Evolutionary conservation across 164 flowering plant genomes (phyloP), one percentile per base, ranked within the genome.

Genomic region (Nymphaea colorata): DNA sequence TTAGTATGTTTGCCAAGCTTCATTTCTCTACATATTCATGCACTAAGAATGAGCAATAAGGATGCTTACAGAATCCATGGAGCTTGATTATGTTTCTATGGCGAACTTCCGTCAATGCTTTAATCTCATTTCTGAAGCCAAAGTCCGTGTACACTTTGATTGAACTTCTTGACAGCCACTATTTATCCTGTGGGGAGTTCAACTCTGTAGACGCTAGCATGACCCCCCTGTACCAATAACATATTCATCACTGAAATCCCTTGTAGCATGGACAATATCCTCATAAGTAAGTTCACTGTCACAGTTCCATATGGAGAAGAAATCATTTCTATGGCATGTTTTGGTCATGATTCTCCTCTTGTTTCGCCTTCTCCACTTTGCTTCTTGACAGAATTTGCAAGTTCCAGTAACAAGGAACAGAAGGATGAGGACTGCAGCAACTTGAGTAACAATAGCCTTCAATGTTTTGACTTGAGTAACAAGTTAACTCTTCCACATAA

Each of bases 51-150:
- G 78, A 66, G 61, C n/a, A 61, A 0, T 78, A 78, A 4, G 63
- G 53, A 44, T 65, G 69, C 6, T 84, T 78, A 65, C 90, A 87
- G 66, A 71, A 89, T 14, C 90, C 95, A 66, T 76, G 68, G 8
- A 85, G 79, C 78, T 84, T 87, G 57, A 89, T 79, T n/a, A 89
- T 83, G 55, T 89, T 89, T 18, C 87, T 72, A 76, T 89, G 95
- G 45, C 86, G 67, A 2, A 79, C 69, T 55, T 83, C 80, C 15
- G 88, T 86, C 59, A 88, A 51, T 4, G 76, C 61, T 14, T 74
- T 67, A 2, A 88, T 84, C 74, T 88, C 95, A 55, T 78, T 88
- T 75, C 78, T 73, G 64, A 88, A 88, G 59, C 84, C 81, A 64
- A 10, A 10, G 4, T 61, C 16, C 7, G 7, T 17, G 2, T 4